Conservation (phyloP, 257 asterid species). For the Anisodus tanguticus region DNA sequence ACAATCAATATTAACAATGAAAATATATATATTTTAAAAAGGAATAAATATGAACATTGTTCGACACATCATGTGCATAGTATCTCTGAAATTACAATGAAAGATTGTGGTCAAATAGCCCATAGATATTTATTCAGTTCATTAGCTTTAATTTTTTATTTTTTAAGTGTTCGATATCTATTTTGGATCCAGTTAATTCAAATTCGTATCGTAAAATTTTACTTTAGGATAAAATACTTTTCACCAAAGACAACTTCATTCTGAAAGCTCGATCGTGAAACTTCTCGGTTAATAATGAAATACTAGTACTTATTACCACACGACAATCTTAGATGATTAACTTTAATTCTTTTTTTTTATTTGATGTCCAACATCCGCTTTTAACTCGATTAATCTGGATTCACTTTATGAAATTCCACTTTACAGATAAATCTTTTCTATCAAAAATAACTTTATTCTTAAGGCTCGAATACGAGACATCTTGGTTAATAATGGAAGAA, state of each 20-base stretch:
- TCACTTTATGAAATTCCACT: neutral
- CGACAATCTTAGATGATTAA: neutral
- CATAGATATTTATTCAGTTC: neutral
- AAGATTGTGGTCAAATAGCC: neutral
- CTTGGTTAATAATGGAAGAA: too few relatives aligned
- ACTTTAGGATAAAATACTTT: neutral
- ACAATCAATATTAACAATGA: neutral
- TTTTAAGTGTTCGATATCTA: fast-evolving
- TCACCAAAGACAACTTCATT: neutral
- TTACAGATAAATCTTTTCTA: neutral
- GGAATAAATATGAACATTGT: slow-evolving; percentile 15
- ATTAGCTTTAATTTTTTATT: neutral
- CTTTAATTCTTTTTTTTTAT: neutral
- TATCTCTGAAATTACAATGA: slow-evolving; percentile 24
- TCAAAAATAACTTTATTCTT: neutral
- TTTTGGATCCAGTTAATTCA: neutral
- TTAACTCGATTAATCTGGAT: neutral
- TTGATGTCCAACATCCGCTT: neutral
- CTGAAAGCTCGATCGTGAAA: neutral
- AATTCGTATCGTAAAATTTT: neutral
- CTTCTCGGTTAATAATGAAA: neutral
- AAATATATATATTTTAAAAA: too few relatives aligned
- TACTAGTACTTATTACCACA: neutral
- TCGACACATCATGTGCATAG: slow-evolving; percentile 18
- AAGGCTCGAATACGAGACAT: neutral